These are phyloP conservation scores for Neurospora sp. DNA, from an alignment of 495 filamentous ascomycete species.

Conservation along the genomic window DNA sequence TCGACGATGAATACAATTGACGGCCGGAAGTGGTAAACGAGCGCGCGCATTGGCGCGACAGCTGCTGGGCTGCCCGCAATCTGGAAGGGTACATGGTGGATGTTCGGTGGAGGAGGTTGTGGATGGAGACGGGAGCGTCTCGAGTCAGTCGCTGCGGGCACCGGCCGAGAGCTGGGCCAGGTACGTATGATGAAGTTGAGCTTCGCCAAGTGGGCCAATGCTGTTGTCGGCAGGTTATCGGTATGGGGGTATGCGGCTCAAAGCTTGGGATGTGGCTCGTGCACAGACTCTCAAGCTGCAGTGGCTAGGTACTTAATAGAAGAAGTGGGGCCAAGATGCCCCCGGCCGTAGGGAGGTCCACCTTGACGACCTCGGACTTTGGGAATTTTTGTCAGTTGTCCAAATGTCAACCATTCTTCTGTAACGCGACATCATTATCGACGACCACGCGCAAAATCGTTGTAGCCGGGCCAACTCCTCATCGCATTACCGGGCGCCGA, in stretches of 20 bases:
- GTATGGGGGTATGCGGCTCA: not conserved
- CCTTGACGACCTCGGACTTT: not conserved
- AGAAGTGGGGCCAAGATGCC: not conserved
- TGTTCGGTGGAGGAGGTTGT: constrained; percentile 19
- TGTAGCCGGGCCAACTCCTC: not conserved
- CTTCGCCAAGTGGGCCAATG: not conserved
- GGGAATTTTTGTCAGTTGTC: not conserved
- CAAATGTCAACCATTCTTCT: not conserved
- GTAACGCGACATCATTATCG: not conserved
- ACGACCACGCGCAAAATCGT: not conserved
- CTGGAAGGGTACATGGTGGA: constrained; percentile 46
- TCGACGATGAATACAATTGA: constrained; percentile 22
- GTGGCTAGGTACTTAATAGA: not conserved
- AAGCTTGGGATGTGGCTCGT: not conserved
- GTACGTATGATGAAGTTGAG: not conserved
- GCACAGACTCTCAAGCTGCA: not conserved
- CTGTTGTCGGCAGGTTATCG: not conserved
- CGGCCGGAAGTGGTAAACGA: constrained; percentile 28
- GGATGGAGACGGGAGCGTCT: constrained; percentile 12
- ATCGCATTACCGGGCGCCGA: not conserved
- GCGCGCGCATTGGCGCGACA: constrained; percentile 18
- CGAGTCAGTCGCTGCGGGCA: constrained; percentile 6
- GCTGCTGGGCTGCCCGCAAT: constrained; percentile 31
- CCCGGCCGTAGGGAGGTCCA: not conserved
- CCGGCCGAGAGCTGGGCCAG: constrained; percentile 3